Evolutionary conservation across 768 basidiomycete genomes (phyloP).

Genomic region (Mycena sanguinolenta): DNA sequence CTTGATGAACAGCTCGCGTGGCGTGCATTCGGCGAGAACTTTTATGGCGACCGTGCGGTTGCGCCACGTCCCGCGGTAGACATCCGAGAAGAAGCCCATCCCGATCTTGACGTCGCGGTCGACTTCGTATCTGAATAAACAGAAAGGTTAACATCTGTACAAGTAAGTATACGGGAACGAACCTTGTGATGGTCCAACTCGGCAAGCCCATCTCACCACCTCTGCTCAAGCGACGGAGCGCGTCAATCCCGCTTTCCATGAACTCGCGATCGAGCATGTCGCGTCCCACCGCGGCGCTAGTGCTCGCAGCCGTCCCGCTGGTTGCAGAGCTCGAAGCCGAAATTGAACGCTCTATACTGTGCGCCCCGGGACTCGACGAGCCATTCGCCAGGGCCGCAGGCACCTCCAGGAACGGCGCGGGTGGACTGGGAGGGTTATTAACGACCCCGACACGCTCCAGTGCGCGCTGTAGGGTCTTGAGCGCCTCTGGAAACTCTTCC

Average conservation of each 20-base stretch:
- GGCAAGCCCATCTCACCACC: slow-evolving; percentile 62
- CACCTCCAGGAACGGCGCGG: slow-evolving; percentile 6
- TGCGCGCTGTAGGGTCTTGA: slow-evolving; percentile 66
- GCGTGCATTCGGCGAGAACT: slow-evolving; percentile 72
- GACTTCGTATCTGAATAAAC: slow-evolving; percentile 73
- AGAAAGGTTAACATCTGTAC: neutral
- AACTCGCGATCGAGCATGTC: slow-evolving; percentile 78
- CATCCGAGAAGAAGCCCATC: slow-evolving; percentile 81
- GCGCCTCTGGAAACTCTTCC: slow-evolving; percentile 67
- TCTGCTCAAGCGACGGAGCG: slow-evolving; percentile 71
- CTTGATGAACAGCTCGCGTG: slow-evolving; percentile 73
- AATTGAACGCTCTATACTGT: slow-evolving; percentile 37
- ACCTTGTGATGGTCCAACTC: slow-evolving; percentile 84
- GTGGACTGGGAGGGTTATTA: slow-evolving; percentile 32
- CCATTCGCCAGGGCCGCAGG: neutral
- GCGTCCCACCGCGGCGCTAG: slow-evolving; percentile 31
- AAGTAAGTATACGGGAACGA: slow-evolving; percentile 15
- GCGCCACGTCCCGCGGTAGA: slow-evolving; percentile 84
- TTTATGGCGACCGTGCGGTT: slow-evolving; percentile 78
- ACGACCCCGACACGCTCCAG: slow-evolving; percentile 47
- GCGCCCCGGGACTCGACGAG: slow-evolving; percentile 18
- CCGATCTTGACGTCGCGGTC: slow-evolving; percentile 79
- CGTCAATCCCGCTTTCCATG: slow-evolving; percentile 80
- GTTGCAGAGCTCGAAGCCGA: slow-evolving; percentile 34
- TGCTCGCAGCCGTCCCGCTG: slow-evolving; percentile 25